Evolutionary conservation across 176 grass and related monocot species (phyloP).

Genomic region (Carex myosuroides): DNA sequence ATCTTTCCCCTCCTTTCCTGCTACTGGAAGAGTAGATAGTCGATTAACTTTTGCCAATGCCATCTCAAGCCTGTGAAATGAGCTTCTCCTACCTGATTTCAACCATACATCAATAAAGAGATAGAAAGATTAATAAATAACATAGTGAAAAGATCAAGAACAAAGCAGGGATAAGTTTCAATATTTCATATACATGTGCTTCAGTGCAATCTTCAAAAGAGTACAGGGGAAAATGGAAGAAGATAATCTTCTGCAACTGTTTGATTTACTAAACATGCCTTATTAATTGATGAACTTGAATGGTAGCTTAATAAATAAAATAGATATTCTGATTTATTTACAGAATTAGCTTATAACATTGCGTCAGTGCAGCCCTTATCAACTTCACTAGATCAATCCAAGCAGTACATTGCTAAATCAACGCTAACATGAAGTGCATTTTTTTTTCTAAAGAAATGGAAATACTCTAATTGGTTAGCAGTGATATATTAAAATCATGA

Average conservation of each 20-base stretch:
- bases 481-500: not conserved
- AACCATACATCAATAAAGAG: not conserved
- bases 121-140: not conserved
- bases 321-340: not conserved
- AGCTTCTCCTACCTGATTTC: not conserved
- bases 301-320: not conserved
- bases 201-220: not conserved
- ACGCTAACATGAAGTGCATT: not conserved
- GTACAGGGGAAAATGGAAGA: not conserved
- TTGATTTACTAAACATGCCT: not conserved
- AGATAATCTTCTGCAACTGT: not conserved
- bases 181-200: not conserved
- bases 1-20: not conserved
- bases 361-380: not conserved
- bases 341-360: not conserved
- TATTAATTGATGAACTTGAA: not conserved
- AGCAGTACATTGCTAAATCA: not conserved
- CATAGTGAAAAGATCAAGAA: not conserved
- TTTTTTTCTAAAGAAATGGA: not conserved
- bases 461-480: not conserved
- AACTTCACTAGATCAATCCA: not conserved
- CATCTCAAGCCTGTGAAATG: conserved; percentile 6
- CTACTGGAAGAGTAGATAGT: not conserved
- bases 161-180: not conserved
- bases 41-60: conserved; percentile 1